These are phyloP conservation scores for Fonsecaea nubica DNA, from an alignment of 2,329 filamentous ascomycete genomes.

Conservation along the genomic window DNA sequence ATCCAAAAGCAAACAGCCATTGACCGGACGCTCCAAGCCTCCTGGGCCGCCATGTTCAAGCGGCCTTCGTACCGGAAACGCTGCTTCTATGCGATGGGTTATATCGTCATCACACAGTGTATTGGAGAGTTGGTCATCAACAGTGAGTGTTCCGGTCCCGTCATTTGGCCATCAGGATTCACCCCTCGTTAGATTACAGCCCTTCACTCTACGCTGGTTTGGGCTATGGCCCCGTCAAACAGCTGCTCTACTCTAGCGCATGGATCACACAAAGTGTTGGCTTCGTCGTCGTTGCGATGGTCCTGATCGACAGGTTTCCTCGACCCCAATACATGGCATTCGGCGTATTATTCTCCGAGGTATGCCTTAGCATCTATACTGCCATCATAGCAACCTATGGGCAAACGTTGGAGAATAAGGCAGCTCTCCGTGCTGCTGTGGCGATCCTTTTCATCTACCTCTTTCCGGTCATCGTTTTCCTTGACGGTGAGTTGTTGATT, in stretches of 20 bases:
- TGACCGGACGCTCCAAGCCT: not conserved
- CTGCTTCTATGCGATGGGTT: not conserved
- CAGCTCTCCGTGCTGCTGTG: too few species aligned
- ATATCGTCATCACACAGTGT: not conserved
- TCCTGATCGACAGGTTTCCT: slow-evolving; percentile 27
- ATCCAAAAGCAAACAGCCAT: not conserved
- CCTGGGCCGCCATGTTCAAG: not conserved
- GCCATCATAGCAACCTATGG: too few species aligned
- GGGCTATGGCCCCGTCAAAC: not conserved
- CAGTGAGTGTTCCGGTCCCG: not conserved
- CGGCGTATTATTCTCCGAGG: slow-evolving; percentile 32
- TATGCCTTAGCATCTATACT: too few species aligned
- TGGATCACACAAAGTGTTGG: slow-evolving; percentile 26
- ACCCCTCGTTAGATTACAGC: not conserved
- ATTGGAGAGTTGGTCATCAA: not conserved
- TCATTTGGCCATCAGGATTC: too few species aligned
- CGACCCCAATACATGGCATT: slow-evolving; percentile 32
- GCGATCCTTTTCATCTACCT: too few species aligned
- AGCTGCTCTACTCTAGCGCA: not conserved
- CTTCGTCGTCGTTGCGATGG: slow-evolving; percentile 21
- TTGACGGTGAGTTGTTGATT: too few species aligned
- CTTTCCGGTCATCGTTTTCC: too few species aligned
- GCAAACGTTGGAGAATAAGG: too few species aligned
- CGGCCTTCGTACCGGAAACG: not conserved
- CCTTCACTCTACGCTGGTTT: not conserved